A percentile compares a stretch with the other conserved stretches of the same genome.
Evolutionary conservation across 23 red algal species (phyloP).

Genomic region (Agarophyton chilense): DNA sequence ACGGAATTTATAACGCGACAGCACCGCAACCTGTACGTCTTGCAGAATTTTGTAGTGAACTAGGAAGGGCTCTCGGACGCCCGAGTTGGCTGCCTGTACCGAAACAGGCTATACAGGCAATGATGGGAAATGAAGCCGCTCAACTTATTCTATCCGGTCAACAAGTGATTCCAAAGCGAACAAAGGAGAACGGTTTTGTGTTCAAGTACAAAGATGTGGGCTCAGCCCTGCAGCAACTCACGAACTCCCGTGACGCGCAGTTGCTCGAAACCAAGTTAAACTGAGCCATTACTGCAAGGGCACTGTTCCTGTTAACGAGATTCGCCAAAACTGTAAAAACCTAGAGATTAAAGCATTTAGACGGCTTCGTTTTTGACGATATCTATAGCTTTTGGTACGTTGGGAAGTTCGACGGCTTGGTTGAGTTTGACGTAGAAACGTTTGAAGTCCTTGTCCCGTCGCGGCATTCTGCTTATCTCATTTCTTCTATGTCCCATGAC

Average conservation of each 20-base stretch:
- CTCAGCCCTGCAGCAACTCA: no score
- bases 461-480: conserved; percentile 39
- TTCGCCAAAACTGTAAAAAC: no score
- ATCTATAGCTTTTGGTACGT: conserved; percentile 67
- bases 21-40: conserved; percentile 82
- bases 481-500: conserved; percentile 64
- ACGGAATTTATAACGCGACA: conserved; percentile 80
- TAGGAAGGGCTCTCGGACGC: conserved; percentile 69
- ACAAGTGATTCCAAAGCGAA: conserved; percentile 73
- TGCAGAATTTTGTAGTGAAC: conserved; percentile 69
- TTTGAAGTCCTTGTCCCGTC: conserved; percentile 77
- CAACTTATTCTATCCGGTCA: conserved; percentile 81
- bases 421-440: conserved; percentile 76
- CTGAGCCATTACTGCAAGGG: no score
- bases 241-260: no score
- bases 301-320: no score
- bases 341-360: no score
- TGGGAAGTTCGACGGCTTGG: conserved; percentile 68
- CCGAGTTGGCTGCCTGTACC: conserved; percentile 96
- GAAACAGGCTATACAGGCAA: conserved; percentile 30
- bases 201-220: no score
- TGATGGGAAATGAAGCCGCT: conserved; percentile 76
- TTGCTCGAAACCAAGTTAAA: no score
- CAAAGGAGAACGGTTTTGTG: no score
- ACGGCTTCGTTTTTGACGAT: conserved; percentile 14